Base-by-base conservation (phyloP, 768 basidiomycete genomes). In the Pleurotus tuoliensis region DNA sequence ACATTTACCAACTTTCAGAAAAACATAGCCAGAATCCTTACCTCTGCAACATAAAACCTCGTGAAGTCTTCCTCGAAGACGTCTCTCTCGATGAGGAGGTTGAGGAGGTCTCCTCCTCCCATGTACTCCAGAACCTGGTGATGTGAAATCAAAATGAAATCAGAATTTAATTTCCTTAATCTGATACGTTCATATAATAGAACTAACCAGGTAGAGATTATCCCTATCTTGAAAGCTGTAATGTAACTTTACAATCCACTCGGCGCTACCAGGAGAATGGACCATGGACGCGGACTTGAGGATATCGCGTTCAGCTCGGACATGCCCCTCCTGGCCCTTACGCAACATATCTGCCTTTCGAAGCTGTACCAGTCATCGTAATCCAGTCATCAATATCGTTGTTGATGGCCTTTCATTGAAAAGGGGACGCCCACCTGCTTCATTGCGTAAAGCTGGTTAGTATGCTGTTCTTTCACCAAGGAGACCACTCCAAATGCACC, bases 151-250 rank as follows among this genome's bases (percentile, higher is more conserved):
- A 69, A 80, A 76, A 82, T 82, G 77, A 76, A 73, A 76, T 76
- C 68, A 75, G 70, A 55, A 62, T 59, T 66, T 59, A 38, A 66
- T 57, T 43, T 64, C 67, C 63, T 61, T 68, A 51, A 66, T 61
- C 67, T 63, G 61, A 58, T 65, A 67, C 64, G 57, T 60, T 59
- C 59, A 64, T 37, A 54, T 48, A 49, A 54, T 47, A 60, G 54
- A 56, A 78, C 82, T 73, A 64, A 94, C 94, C 72, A 98, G 81
- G 80, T 98, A 98, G 34, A 98, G 84, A 71, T 95, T 81, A 71
- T 98, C 95, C 53, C 87, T 82, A 73, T 99, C 96, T 73, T 96
- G 93, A 72, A 95, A 95, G 69, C 88, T 94, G 73, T 97, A 98
- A 69, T 88, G 82, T 47, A 99, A 73, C 69, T 86, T 87, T 53